Conservation (phyloP, 306 rosid species). For the Spatholobus suberectus region DNA sequence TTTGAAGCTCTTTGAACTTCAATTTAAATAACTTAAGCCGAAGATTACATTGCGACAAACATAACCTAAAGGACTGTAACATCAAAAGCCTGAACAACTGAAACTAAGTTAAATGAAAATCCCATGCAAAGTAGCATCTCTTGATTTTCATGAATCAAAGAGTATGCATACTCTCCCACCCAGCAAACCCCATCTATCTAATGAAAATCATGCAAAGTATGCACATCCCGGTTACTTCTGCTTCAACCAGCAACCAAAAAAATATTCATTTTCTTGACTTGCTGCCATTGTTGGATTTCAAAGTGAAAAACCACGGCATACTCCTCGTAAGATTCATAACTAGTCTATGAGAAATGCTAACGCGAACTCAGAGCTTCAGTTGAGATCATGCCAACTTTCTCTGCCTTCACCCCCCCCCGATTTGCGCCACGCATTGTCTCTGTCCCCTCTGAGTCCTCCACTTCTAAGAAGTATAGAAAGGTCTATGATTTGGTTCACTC, state of each 20-base stretch:
- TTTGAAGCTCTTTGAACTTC: not conserved
- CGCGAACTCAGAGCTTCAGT: slow-evolving; percentile 51
- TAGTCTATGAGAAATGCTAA: not conserved
- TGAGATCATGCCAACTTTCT: slow-evolving; percentile 55
- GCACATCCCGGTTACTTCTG: not conserved
- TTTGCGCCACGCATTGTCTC: slow-evolving; percentile 22
- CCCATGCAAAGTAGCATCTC: not conserved
- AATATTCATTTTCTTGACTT: not conserved
- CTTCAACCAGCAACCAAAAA: slow-evolving; percentile 4
- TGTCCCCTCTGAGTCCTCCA: slow-evolving; percentile 35
- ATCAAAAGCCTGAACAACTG: not conserved
- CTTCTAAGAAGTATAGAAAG: slow-evolving; percentile 52
- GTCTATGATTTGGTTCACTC: slow-evolving; percentile 32
- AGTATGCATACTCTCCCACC: not conserved
- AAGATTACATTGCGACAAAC: not conserved
- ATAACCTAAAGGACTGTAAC: not conserved
- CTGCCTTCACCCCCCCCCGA: slow-evolving; percentile 38
- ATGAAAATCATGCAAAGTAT: not conserved
- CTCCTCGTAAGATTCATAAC: not conserved
- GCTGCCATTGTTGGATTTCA: slow-evolving; percentile 2
- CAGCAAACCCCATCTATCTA: not conserved
- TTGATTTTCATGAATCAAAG: not conserved
- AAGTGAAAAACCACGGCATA: not conserved
- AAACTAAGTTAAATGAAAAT: not conserved
- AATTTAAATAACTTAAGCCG: not conserved